A percentile compares a stretch with the other conserved stretches of the same genome.
Conservation (phyloP, 352 stramenopile genomes). For the Globisporangium yorkense region DNA sequence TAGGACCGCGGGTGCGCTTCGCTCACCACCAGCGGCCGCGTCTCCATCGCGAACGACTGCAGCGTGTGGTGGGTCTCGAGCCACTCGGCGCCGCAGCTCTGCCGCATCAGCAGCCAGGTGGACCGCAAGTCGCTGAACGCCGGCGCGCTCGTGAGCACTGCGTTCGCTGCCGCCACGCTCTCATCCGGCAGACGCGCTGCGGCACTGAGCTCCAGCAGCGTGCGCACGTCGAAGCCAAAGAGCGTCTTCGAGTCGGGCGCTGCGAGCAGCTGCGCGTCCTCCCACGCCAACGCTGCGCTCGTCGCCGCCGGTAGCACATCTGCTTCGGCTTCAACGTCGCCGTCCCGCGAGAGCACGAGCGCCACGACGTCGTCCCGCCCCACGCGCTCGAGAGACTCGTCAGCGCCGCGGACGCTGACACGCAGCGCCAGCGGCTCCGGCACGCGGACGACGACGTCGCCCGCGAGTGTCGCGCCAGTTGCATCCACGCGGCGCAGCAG, state of each 20-base stretch:
- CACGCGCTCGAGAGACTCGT: conserved; percentile 8
- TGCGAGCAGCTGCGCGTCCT: background rate
- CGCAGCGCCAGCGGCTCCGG: conserved; percentile 4
- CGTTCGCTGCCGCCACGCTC: conserved; percentile 13
- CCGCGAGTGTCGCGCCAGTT: background rate
- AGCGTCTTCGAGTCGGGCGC: conserved; percentile 1
- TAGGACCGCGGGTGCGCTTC: conserved; percentile 23
- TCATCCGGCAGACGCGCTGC: background rate
- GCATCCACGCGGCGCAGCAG: conserved; percentile 10
- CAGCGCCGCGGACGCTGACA: conserved; percentile 15
- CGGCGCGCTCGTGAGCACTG: conserved; percentile 11
- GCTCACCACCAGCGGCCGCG: background rate
- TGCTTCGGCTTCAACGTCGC: background rate
- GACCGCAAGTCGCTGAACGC: conserved; percentile 22
- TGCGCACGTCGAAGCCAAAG: conserved; percentile 20
- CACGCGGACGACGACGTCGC: conserved; percentile 3
- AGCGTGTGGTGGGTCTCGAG: background rate
- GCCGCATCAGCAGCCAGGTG: conserved; percentile 18
- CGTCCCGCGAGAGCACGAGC: conserved; percentile 2
- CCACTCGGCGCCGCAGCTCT: conserved; percentile 1
- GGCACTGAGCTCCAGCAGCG: background rate
- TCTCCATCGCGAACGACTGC: conserved; percentile 12
- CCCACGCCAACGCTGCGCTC: background rate
- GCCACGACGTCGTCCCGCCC: conserved; percentile 11
- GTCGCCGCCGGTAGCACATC: background rate